Conservation (phyloP, 768 basidiomycete species). For the Tulasnella calospora region DNA sequence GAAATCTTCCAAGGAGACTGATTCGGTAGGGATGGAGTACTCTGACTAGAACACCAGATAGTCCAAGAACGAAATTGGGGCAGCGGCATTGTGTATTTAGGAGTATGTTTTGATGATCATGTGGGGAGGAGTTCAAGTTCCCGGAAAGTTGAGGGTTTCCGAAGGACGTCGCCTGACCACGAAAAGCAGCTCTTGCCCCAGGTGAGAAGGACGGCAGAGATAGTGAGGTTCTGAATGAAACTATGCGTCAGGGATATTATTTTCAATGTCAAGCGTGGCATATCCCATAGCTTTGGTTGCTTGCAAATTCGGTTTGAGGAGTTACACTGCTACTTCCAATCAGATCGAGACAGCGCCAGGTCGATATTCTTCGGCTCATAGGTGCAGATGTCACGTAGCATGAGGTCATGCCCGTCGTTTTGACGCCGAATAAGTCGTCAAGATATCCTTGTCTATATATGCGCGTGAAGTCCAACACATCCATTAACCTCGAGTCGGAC, state of each 20-base stretch:
- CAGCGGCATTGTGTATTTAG: constrained; percentile 1
- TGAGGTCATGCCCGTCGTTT: neutral
- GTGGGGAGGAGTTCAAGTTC: neutral
- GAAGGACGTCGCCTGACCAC: constrained; percentile 7
- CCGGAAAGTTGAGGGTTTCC: neutral
- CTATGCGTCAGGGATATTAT: neutral
- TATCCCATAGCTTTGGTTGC: constrained; percentile 9
- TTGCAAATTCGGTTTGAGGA: constrained; percentile 22
- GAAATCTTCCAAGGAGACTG: neutral
- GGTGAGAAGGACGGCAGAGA: neutral
- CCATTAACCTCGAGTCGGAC: neutral
- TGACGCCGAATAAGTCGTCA: constrained; percentile 15
- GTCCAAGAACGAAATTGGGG: neutral
- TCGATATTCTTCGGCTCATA: neutral
- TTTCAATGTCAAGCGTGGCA: neutral
- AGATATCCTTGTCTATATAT: neutral
- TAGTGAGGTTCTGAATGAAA: neutral
- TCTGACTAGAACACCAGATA: neutral
- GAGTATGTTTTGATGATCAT: neutral
- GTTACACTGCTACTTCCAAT: neutral
- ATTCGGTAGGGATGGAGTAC: neutral
- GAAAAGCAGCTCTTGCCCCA: constrained; percentile 8
- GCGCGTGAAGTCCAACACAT: neutral
- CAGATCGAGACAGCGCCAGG: neutral
- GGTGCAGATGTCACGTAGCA: neutral